phyloP scores from a whole-genome alignment of 202 grass and related monocot species.

The Miscanthus sacchariflorus region DNA sequence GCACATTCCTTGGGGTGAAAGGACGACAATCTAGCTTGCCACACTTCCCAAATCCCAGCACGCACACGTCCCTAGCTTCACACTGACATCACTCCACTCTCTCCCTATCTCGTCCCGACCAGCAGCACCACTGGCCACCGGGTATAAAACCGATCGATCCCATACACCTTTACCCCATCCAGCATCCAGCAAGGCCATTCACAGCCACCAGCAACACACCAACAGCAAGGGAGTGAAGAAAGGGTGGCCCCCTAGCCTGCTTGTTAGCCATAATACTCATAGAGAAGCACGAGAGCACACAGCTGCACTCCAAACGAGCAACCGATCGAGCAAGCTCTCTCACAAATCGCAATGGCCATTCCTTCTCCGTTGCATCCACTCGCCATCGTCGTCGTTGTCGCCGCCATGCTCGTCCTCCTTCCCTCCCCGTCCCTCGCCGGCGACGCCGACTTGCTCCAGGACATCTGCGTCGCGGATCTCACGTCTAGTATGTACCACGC shows the following conservation, averaged over 20 bases:
- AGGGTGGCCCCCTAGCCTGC: not conserved
- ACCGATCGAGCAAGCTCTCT: not conserved
- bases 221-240: not conserved
- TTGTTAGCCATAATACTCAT: not conserved
- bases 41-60: not conserved
- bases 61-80: not conserved
- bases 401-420: not conserved
- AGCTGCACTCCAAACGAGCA: not conserved
- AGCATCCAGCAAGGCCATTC: not conserved
- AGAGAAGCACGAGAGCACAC: not conserved
- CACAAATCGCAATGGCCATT: not conserved
- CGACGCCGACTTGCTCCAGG: not conserved
- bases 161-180: not conserved
- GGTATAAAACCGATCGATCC: not conserved
- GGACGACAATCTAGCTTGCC: not conserved
- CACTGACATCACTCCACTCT: not conserved
- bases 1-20: not conserved
- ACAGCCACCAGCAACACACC: not conserved
- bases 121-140: not conserved
- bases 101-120: not conserved
- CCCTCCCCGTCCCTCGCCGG: not conserved
- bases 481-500: not conserved
- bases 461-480: not conserved
- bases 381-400: not conserved
- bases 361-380: not conserved